A percentile compares a stretch with the other conserved stretches of the same genome.
Evolutionary conservation across 768 basidiomycete genomes (phyloP).

Genomic region (Saitozyma sp.): DNA sequence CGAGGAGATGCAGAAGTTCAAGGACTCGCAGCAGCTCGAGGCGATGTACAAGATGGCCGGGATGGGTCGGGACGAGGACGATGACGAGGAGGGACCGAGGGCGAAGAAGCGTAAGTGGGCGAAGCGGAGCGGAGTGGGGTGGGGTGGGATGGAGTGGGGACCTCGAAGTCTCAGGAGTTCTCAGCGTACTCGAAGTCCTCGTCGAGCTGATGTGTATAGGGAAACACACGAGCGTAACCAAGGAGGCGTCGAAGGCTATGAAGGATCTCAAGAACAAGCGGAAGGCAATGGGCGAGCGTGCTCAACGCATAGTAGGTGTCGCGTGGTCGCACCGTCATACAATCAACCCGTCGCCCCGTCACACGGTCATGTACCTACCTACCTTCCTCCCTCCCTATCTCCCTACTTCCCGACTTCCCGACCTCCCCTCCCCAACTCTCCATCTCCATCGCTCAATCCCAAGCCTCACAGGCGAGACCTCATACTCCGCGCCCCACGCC

Average conservation of each 20-base stretch:
- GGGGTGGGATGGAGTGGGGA: neutral
- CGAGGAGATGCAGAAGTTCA: slow-evolving; percentile 74
- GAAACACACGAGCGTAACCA: slow-evolving; percentile 61
- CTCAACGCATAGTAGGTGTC: slow-evolving; percentile 61
- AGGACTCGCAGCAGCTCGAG: slow-evolving; percentile 70
- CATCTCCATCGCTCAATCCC: too few species aligned
- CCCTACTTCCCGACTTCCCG: too few species aligned
- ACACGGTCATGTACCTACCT: neutral
- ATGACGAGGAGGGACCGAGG: slow-evolving; percentile 54
- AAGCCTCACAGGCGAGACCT: too few species aligned
- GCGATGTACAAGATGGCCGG: slow-evolving; percentile 58
- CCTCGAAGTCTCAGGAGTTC: neutral
- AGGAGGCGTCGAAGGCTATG: slow-evolving; percentile 46
- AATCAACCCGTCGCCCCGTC: slow-evolving; percentile 2
- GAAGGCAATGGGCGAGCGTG: slow-evolving; percentile 85
- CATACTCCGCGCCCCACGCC: too few species aligned
- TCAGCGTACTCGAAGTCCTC: too few species aligned
- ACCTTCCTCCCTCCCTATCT: too few species aligned
- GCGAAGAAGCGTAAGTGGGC: slow-evolving; percentile 71
- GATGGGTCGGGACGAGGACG: slow-evolving; percentile 48
- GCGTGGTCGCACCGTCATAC: too few species aligned
- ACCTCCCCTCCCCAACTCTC: too few species aligned
- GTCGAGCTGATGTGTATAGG: slow-evolving; percentile 55
- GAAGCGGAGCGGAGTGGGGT: neutral
- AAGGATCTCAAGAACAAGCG: slow-evolving; percentile 78